A percentile compares a stretch with the other conserved stretches of the same genome.
Evolutionary conservation across 495 filamentous ascomycete species (phyloP).

Genomic region (Margaritispora aquatica): DNA sequence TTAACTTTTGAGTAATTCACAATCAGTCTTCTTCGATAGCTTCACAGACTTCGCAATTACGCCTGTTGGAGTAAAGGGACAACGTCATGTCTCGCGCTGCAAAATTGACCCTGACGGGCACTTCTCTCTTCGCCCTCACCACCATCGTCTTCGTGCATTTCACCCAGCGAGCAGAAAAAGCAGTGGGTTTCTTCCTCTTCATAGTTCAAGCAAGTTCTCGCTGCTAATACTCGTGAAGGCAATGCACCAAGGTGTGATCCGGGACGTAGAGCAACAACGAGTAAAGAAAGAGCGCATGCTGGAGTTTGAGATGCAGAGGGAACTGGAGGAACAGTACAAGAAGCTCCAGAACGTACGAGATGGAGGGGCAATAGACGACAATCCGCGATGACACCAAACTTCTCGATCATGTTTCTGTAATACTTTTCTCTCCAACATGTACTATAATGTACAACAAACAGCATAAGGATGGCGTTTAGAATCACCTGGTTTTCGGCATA

Average conservation of each 20-base stretch:
- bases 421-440: neutral
- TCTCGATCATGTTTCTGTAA: neutral
- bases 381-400: constrained; percentile 2
- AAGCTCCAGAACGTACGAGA: constrained; percentile 64
- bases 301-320: constrained; percentile 88
- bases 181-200: constrained; percentile 45
- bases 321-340: constrained; percentile 81
- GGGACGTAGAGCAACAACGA: constrained; percentile 90
- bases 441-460: constrained; percentile 4
- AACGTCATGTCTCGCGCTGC: constrained; percentile 76
- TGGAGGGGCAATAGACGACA: constrained; percentile 12
- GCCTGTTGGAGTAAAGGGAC: neutral
- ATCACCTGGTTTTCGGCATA: neutral
- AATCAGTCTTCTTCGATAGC: neutral
- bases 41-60: neutral
- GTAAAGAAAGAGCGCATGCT: constrained; percentile 81
- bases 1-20: neutral
- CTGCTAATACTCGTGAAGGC: constrained; percentile 46
- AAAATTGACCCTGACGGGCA: constrained; percentile 75
- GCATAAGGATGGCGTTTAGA: constrained; percentile 9
- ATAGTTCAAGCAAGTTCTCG: neutral
- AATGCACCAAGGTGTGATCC: constrained; percentile 93
- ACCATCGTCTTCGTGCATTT: constrained; percentile 87
- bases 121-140: constrained; percentile 64
- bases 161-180: constrained; percentile 78